Evolutionary conservation across 768 basidiomycete genomes (phyloP), one percentile per base, ranked within the genome.

Genomic region (Amanita fuliginea): DNA sequence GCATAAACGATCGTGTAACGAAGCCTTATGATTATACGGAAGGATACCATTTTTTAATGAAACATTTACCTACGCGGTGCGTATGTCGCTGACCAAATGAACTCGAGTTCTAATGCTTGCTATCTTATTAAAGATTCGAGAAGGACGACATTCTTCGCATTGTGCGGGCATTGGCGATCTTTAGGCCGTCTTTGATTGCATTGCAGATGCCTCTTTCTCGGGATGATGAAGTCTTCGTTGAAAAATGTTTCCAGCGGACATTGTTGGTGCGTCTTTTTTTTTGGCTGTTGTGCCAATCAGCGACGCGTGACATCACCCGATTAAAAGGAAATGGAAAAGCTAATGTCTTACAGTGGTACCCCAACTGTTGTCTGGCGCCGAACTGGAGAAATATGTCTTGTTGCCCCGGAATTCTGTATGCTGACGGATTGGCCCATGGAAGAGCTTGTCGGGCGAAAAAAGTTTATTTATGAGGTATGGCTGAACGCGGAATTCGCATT

Each of bases 311-410:
- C 44, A 24, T 55, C 40, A 56, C 14, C 9, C 53, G 30, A 45
- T 49, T 13, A 44, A 9, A 55, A 95, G 91, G 95, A 98, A 71
- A 76, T 97, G 50, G 91, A 96, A 66, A 97, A 96, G 67, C 76
- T 98, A 53, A 96, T 98, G 52, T 92, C 91, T 46, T 96, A 89
- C 64, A 94, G 87, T 57, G 95, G 95, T 9, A 98, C 95, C 24
- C 95, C 95, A 2, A 98, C 95, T 1, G 92, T 94, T 36, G 88
- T 95, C 9, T 99, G 95, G 95, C 83, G 96, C 40, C 77, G 96
- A 45, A 99, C 96, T 16, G 96, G 96, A 58, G 96, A 99, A 68
- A 93, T 99, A 21, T 94, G 92, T 60, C 81, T 96, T 41, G 96
- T 93, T 42, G 94, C 93, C 0, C 87, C 91, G 4, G 96, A 99